Base-by-base conservation (phyloP, 331 rosid genomes). In the Acacia pycnantha region DNA sequence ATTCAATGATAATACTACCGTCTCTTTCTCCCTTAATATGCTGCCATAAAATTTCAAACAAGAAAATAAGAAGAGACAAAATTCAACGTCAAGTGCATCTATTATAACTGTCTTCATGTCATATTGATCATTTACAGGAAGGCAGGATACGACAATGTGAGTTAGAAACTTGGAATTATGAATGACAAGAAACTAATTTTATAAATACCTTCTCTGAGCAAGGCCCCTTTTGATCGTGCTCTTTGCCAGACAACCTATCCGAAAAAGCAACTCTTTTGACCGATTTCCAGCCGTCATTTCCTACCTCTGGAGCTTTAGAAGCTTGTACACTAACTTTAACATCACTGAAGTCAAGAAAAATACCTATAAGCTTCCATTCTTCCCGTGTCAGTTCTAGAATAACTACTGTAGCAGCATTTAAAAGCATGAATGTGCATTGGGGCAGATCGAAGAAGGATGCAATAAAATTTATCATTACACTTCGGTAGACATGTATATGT, bases 211-310 rank as follows among this genome's bases (percentile, higher is more conserved):
- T 85, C 80, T 80, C 76, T 15, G 71, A 40, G 73, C 80, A 74
- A 72, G 79, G 81, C 76, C 59, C 85, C 65, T 74, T 89, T 83
- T 47, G 82, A 69, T 86, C 83, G 69, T 79, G 86, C 79, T 77
- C 84, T 88, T 86, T 89, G 78, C 41, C 81, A 61, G 83, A 70
- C 59, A 76, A 70, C 78, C 68, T 87, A 71, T 87, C 71, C 50
- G 83, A 71, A 78, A 88, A 87, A 47, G 80, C 48, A 11, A 82
- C 64, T 76, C 85, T 84, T 88, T 91, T 96, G 21, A 88, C 93
- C 18, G 95, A 83, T 70, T 85, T 91, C 97, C 98, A 94, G 73
- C 93, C 87, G 75, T 89, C 95, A 8, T 59, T 74, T 85, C 86
- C 95, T 76, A 46, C 80, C 77, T 79, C 77, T 83, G 91, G 88